Conservation (phyloP, 495 filamentous ascomycete genomes). For the Penicillium silybi region DNA sequence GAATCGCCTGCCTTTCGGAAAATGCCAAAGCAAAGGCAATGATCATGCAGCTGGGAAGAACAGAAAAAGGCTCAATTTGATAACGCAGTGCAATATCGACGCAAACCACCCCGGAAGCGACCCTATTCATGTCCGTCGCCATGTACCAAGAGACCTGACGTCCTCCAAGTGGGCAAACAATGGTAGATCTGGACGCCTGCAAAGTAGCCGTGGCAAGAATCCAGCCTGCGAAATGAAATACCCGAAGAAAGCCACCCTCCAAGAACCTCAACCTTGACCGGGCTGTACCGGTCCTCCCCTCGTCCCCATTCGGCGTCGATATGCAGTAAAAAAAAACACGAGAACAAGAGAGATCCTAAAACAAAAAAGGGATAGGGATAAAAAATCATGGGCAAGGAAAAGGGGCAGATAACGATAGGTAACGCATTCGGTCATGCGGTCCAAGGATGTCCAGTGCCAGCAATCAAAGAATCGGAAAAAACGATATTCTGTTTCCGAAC, state of each 20-base stretch:
- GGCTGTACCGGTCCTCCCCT: slow-evolving; percentile 17
- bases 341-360: slow-evolving; percentile 10
- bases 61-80: slow-evolving; percentile 12
- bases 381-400: slow-evolving; percentile 14
- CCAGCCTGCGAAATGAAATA: slow-evolving; percentile 6
- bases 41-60: slow-evolving; percentile 5
- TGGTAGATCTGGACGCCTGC: slow-evolving; percentile 1
- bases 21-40: neutral
- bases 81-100: slow-evolving; percentile 31
- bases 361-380: slow-evolving; percentile 15
- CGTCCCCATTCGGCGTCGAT: slow-evolving; percentile 29
- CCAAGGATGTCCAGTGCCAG: slow-evolving; percentile 24
- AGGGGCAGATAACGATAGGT: slow-evolving; percentile 9
- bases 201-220: slow-evolving; percentile 9
- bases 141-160: slow-evolving; percentile 26
- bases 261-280: slow-evolving; percentile 12
- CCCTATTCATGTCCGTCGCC: slow-evolving; percentile 50
- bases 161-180: slow-evolving; percentile 8
- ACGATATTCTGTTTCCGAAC: slow-evolving; percentile 18
- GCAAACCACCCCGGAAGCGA: slow-evolving; percentile 52
- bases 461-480: slow-evolving; percentile 20
- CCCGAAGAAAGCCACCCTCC: slow-evolving; percentile 13
- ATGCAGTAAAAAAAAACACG: slow-evolving; percentile 15
- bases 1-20: neutral
- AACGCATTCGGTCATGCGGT: slow-evolving; percentile 17